A percentile compares a stretch with the other conserved stretches of the same genome.
These are phyloP conservation scores for Solanum peruvianum DNA, from an alignment of 257 asterid species.

Conservation along the genomic window DNA sequence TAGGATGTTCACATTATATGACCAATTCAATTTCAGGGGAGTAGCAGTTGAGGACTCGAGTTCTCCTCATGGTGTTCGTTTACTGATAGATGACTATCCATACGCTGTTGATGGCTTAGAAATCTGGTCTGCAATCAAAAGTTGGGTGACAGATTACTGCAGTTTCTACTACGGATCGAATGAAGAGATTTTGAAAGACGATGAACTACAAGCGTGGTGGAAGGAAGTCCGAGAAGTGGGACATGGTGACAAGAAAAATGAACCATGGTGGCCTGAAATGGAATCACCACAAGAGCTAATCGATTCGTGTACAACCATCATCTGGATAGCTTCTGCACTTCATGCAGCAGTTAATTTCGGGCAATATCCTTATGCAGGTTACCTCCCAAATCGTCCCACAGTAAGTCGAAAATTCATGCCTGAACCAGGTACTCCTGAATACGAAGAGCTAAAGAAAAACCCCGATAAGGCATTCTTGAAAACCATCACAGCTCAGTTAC, in stretches of 20 bases:
- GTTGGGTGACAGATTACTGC: background rate
- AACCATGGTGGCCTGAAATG: background rate
- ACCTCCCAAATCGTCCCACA: background rate
- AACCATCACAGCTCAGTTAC: slow-evolving; percentile 51
- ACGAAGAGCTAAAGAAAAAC: slow-evolving; percentile 38
- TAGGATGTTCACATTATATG: background rate
- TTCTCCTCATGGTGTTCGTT: background rate
- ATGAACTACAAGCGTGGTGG: background rate
- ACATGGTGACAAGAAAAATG: background rate
- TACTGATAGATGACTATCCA: background rate
- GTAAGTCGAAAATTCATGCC: background rate
- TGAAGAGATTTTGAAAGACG: background rate
- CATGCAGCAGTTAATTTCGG: background rate
- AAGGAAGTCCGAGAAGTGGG: background rate
- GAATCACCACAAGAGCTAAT: slow-evolving; percentile 4
- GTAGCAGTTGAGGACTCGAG: background rate
- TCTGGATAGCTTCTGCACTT: background rate
- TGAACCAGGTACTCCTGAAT: background rate
- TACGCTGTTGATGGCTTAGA: slow-evolving; percentile 58
- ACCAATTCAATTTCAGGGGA: background rate
- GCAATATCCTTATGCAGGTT: background rate
- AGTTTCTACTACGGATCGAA: background rate
- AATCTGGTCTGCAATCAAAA: background rate
- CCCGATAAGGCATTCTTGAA: slow-evolving; percentile 55
- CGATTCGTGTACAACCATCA: background rate